Conservation (phyloP, 1,284 basidiomycete species). For the Phellinidium pouzarii region DNA sequence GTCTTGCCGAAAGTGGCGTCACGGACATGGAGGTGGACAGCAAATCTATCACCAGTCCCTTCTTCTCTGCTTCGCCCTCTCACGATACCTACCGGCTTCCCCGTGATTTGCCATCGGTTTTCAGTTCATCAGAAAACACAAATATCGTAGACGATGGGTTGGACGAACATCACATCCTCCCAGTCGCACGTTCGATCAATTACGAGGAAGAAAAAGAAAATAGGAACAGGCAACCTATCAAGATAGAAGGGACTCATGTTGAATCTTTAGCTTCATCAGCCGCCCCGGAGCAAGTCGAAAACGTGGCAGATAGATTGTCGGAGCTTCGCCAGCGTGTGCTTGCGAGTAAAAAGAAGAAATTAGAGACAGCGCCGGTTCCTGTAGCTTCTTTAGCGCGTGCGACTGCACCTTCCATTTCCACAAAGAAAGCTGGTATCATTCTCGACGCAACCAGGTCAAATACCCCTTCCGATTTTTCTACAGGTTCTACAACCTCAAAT, state of each 20-base stretch:
- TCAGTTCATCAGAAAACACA: not conserved
- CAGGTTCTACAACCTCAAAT: not conserved
- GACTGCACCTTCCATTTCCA: not conserved
- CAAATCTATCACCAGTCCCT: not conserved
- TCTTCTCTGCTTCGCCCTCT: not conserved
- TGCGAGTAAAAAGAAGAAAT: constrained; percentile 6
- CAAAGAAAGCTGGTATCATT: not conserved
- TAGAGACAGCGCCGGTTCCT: not conserved
- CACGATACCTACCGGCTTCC: not conserved
- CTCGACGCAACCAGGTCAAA: not conserved
- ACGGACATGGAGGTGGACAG: not conserved
- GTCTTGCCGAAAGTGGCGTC: not conserved
- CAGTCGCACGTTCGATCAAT: too few relatives aligned
- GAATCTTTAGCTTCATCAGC: not conserved
- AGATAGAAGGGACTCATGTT: not conserved
- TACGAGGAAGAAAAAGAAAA: not conserved
- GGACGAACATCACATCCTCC: too few relatives aligned
- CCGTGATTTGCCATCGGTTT: not conserved
- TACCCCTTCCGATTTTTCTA: not conserved
- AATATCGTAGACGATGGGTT: too few relatives aligned
- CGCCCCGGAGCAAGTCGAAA: not conserved
- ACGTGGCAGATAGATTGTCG: not conserved
- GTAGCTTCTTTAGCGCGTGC: not conserved
- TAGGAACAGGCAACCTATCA: not conserved
- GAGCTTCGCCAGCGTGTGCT: constrained; percentile 10